phyloP scores from a whole-genome alignment of 805 yeast species.

The Lachancea mirantina region DNA sequence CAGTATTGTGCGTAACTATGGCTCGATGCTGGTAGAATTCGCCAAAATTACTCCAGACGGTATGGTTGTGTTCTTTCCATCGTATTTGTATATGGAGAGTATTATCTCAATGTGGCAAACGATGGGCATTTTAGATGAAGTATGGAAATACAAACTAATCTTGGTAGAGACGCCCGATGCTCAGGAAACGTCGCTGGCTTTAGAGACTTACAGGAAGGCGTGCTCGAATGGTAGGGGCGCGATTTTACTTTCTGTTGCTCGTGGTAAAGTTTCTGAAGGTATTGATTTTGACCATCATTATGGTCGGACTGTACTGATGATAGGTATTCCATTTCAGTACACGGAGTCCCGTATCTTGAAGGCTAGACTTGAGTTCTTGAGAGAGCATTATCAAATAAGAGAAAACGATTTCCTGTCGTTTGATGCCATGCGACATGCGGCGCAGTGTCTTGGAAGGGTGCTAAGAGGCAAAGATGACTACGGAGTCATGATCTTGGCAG shows the following conservation, averaged over 20 bases:
- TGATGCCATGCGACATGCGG: constrained; percentile 99
- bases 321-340: constrained; percentile 98
- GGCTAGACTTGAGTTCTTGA: constrained; percentile 85
- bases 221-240: constrained; percentile 98
- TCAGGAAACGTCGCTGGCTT: constrained; percentile 91
- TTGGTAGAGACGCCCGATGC: constrained; percentile 98
- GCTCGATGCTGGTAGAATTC: constrained; percentile 84
- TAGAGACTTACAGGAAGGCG: constrained; percentile 93
- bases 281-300: constrained; percentile 98
- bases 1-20: constrained; percentile 94
- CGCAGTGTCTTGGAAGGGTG: constrained; percentile 96
- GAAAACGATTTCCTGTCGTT: constrained; percentile 93
- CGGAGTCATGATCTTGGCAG: constrained; percentile 97
- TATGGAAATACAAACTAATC: constrained; percentile 94
- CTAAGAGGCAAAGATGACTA: constrained; percentile 97
- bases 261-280: constrained; percentile 98
- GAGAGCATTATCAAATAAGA: constrained; percentile 87
- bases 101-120: constrained; percentile 98
- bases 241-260: constrained; percentile 89
- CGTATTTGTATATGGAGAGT: constrained; percentile 95
- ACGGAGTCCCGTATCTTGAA: constrained; percentile 94
- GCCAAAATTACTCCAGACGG: constrained; percentile 97
- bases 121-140: constrained; percentile 97
- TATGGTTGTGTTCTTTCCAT: constrained; percentile 94
- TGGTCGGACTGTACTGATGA: constrained; percentile 96